A percentile compares a stretch with the other conserved stretches of the same genome.
Evolutionary conservation across 768 basidiomycete species (phyloP).

Genomic region (Podaxis sp.): DNA sequence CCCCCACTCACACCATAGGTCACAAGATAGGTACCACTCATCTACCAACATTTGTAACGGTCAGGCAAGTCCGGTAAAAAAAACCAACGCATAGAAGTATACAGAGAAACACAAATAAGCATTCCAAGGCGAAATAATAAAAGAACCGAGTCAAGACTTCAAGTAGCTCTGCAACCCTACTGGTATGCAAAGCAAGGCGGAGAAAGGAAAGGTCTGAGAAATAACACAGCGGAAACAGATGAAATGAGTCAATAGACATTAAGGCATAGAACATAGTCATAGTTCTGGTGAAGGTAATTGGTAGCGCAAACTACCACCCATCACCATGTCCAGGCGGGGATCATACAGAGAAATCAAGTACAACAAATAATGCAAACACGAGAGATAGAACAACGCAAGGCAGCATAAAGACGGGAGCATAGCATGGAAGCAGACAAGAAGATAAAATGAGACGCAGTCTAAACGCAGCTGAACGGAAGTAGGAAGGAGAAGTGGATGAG

Average conservation of each 20-base stretch:
- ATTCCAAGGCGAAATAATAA: not conserved
- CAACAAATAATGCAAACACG: not conserved
- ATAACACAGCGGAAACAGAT: not conserved
- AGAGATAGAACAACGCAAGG: not conserved
- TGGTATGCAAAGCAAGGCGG: not conserved
- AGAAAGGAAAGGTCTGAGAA: not conserved
- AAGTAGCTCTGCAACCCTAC: not conserved
- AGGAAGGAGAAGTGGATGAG: slow-evolving; percentile 9
- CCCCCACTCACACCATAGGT: not conserved
- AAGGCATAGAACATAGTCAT: not conserved
- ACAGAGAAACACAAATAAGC: not conserved
- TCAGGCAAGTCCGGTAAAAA: not conserved
- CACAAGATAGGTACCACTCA: not conserved
- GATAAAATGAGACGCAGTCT: not conserved
- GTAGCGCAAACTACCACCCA: slow-evolving; percentile 8
- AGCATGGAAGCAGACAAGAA: not conserved
- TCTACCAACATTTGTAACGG: not conserved
- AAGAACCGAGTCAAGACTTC: not conserved
- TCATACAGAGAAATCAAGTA: not conserved
- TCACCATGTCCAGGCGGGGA: not conserved
- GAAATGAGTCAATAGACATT: not conserved
- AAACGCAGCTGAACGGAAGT: not conserved
- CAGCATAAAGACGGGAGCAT: slow-evolving; percentile 19
- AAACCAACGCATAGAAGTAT: not conserved
- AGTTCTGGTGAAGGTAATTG: not conserved